Conservation (phyloP, 1,139 yeast species). For the Debaryomyces coudertii region DNA sequence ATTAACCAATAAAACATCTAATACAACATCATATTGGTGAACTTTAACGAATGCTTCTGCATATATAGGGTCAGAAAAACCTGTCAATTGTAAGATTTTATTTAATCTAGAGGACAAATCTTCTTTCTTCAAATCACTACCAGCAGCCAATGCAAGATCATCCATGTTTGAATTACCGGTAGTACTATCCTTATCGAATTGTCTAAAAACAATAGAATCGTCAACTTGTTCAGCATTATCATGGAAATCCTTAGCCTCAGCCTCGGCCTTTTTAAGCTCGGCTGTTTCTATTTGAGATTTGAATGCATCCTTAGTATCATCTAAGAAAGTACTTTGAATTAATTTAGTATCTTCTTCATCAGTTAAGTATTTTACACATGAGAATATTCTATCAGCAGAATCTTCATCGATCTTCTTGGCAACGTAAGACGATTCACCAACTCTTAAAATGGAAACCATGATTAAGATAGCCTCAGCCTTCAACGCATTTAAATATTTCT, state of each 20-base stretch:
- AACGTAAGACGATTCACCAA: constrained; percentile 80
- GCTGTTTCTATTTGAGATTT: constrained; percentile 60
- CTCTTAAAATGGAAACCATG: constrained; percentile 88
- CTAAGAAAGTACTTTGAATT: constrained; percentile 76
- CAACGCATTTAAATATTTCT: constrained; percentile 71
- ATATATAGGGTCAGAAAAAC: constrained; percentile 96
- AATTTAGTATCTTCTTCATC: constrained; percentile 57
- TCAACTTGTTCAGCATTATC: constrained; percentile 81
- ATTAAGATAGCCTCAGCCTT: constrained; percentile 94
- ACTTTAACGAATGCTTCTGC: constrained; percentile 96
- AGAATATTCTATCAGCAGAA: constrained; percentile 85
- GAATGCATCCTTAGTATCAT: constrained; percentile 86
- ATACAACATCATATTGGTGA: constrained; percentile 93
- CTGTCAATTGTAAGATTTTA: constrained; percentile 91
- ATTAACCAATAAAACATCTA: constrained; percentile 91
- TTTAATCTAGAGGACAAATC: constrained; percentile 75
- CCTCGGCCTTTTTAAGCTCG: constrained; percentile 58
- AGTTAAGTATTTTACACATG: constrained; percentile 77
- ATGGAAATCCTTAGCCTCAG: constrained; percentile 62
- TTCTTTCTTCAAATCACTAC: constrained; percentile 53
- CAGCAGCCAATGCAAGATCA: constrained; percentile 53
- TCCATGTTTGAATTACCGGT: constrained; percentile 42
- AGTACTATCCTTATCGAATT: constrained; percentile 61
- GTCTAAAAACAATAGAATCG: constrained; percentile 81
- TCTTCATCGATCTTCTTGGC: constrained; percentile 89